A percentile compares a stretch with the other conserved stretches of the same genome.
Evolutionary conservation across 768 basidiomycete genomes (phyloP).

Genomic region (Peribolospora kevripleyi): DNA sequence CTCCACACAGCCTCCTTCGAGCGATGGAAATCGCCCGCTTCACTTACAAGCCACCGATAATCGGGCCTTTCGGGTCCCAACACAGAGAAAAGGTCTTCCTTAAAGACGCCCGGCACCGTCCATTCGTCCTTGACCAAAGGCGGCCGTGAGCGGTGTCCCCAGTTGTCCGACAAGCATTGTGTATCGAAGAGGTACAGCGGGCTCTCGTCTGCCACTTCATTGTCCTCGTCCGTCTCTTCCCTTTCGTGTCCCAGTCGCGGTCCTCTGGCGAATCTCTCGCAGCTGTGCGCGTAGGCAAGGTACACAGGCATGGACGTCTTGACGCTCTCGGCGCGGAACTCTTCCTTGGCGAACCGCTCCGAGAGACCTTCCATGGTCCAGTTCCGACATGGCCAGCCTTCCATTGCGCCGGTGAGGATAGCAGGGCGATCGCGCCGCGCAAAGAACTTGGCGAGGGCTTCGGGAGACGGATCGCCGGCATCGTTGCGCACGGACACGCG

Average conservation of each 20-base stretch:
- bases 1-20: no score
- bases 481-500: not conserved
- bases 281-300: constrained; percentile 8
- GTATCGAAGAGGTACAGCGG: constrained; percentile 17
- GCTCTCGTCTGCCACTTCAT: constrained; percentile 8
- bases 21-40: no score
- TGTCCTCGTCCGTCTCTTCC: no score
- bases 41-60: constrained; percentile 15
- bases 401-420: constrained; percentile 10
- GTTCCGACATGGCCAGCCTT: constrained; percentile 4
- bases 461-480: not conserved
- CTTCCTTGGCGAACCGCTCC: constrained; percentile 5
- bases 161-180: constrained; percentile 9
- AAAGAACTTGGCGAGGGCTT: not conserved
- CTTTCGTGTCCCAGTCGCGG: no score
- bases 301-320: constrained; percentile 10
- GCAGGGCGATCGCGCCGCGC: constrained; percentile 1
- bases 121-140: constrained; percentile 6
- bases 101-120: constrained; percentile 9
- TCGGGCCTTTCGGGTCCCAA: constrained; percentile 13
- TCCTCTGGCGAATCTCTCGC: not conserved
- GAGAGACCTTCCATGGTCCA: constrained; percentile 12
- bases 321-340: constrained; percentile 15
- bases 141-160: not conserved
- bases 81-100: constrained; percentile 13